Percentiles rank a stretch among this genome's conserved stretches.
Conservation (phyloP, 1,284 basidiomycete genomes). For the Neonothopanus nambi region DNA sequence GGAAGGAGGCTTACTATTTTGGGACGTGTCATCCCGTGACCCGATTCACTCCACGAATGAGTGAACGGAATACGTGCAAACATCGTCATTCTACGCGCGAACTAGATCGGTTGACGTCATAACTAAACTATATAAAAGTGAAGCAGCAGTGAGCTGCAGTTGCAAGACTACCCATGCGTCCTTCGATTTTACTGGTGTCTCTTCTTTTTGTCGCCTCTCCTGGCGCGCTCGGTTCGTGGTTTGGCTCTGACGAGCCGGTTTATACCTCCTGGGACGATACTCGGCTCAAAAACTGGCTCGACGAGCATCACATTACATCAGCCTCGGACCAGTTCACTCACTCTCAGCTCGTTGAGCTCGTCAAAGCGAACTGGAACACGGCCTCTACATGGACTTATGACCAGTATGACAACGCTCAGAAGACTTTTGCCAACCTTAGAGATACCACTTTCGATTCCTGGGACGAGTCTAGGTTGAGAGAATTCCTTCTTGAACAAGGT, state of each 20-base stretch:
- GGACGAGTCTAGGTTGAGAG: conserved; percentile 79
- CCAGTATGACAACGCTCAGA: conserved; percentile 65
- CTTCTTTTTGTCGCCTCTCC: conserved; percentile 31
- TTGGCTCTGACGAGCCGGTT: conserved; percentile 43
- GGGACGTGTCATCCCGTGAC: too few species aligned
- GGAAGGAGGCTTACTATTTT: too few species aligned
- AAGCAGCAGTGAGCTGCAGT: conserved; percentile 1
- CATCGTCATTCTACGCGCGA: too few species aligned
- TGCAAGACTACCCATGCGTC: conserved; percentile 34
- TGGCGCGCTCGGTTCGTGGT: conserved; percentile 55
- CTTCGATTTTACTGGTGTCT: conserved; percentile 36
- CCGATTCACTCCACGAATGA: too few species aligned
- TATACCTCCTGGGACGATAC: conserved; percentile 65
- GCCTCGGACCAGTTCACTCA: conserved; percentile 37
- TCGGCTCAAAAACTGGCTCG: conserved; percentile 71
- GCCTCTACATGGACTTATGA: conserved; percentile 58
- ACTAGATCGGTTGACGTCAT: too few species aligned
- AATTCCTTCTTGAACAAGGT: conserved; percentile 86
- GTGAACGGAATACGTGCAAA: too few species aligned
- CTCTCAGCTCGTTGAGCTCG: conserved; percentile 54
- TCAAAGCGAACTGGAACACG: conserved; percentile 66
- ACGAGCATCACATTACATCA: conserved; percentile 65
- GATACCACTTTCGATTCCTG: conserved; percentile 67
- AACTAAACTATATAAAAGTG: too few species aligned
- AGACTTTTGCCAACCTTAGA: conserved; percentile 59